Evolutionary conservation across 129 eudicot species (phyloP), one percentile per base, ranked within the genome.

Genomic region (Heracleum sosnowskyi): DNA sequence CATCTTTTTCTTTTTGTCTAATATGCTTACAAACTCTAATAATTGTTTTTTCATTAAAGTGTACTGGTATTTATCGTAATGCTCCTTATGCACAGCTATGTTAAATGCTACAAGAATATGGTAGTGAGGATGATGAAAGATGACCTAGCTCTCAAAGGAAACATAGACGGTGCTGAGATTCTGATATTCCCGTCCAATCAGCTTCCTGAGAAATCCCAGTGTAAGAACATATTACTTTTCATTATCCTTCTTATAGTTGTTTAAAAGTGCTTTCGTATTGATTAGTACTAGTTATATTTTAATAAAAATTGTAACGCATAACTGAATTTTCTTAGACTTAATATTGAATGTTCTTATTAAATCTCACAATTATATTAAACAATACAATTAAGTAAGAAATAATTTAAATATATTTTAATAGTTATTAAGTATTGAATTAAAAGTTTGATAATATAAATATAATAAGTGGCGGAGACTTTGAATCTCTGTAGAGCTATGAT

Each of bases 141-240:
- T 82, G 99, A 95, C 77, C 86, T 92, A 69, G 99, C 99, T 83
- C 94, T 95, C 51, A 90, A 79, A 79, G 99, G 91, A 82, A 90
- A 82, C 81, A 41, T 92, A 33, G 83, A 86, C 79, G 99, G 96
- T 49, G 87, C 89, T 62, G 99, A 95, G 70, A 97, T 95, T 81
- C 79, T 95, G 80, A 89, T 95, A 83, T 92, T 92, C 81, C 97
- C 97, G 55, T 95, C 99, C 29, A 95, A 85, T 53, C 96, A 84
- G 79, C 97, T 95, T 81, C 96, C 97, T 53, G 85, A 87, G 79
- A 87, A 86, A 79, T 84, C 89, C 74, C 90, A 90, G 86, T 89
- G 99, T 95, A 90, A 86, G 97, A 75, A 37, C 39, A 66, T 66
- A n/a, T 22, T 31, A 31, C 72, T 37, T 66, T 64, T 31, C 39